Percentiles rank a stretch among this genome's conserved stretches.
These are phyloP conservation scores for Jackrogersella multiformis DNA, from an alignment of 495 filamentous ascomycete genomes.

Conservation along the genomic window DNA sequence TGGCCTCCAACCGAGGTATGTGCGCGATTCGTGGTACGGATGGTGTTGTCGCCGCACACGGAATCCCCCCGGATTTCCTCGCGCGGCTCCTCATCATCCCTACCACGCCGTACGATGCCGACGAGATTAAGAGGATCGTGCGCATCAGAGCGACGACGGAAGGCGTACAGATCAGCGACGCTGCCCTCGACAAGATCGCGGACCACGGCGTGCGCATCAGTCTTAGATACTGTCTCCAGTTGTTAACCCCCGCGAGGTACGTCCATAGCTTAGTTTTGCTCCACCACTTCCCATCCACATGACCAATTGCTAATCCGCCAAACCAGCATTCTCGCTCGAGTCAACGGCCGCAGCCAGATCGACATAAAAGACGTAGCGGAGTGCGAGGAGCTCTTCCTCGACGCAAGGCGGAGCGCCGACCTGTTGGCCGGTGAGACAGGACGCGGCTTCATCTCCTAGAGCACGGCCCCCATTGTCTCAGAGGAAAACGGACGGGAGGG, in stretches of 20 bases:
- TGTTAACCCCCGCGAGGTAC: slow-evolving; percentile 83
- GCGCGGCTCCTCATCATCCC: slow-evolving; percentile 94
- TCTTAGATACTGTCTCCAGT: slow-evolving; percentile 89
- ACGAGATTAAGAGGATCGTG: slow-evolving; percentile 91
- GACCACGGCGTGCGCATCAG: slow-evolving; percentile 87
- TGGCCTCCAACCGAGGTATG: slow-evolving; percentile 95
- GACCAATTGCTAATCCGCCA: slow-evolving; percentile 4
- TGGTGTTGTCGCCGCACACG: slow-evolving; percentile 85
- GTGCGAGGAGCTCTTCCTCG: slow-evolving; percentile 88
- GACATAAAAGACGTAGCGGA: slow-evolving; percentile 86
- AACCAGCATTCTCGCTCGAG: slow-evolving; percentile 63
- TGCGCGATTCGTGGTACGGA: slow-evolving; percentile 87
- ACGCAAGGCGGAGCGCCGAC: slow-evolving; percentile 82
- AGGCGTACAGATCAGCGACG: slow-evolving; percentile 78
- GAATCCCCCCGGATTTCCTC: slow-evolving; percentile 90
- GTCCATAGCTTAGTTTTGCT: background rate
- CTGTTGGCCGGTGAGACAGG: slow-evolving; percentile 72
- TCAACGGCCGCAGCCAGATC: slow-evolving; percentile 77
- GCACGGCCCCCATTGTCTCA: slow-evolving; percentile 17
- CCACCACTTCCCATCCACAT: background rate
- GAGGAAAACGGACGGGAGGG: slow-evolving; percentile 31
- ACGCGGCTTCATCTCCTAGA: slow-evolving; percentile 67
- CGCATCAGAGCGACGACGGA: slow-evolving; percentile 83
- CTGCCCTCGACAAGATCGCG: slow-evolving; percentile 83
- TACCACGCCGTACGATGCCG: slow-evolving; percentile 81